phyloP scores from a whole-genome alignment of 2,329 filamentous ascomycete genomes.

The Colletotrichum camelliae region DNA sequence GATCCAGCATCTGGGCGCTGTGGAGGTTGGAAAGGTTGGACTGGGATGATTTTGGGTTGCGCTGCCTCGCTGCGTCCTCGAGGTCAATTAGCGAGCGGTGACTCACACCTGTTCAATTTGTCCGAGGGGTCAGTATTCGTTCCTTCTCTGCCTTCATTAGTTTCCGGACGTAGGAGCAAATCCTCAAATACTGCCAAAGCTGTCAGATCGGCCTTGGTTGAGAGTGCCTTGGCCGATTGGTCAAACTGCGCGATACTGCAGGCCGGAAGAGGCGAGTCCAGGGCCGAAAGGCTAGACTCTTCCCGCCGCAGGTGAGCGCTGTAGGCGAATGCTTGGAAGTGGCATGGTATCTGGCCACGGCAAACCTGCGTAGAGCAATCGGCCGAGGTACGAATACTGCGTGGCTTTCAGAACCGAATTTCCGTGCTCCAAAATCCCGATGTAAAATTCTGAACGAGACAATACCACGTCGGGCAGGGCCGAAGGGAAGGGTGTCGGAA shows the following conservation, averaged over 20 bases:
- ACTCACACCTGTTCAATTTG: not conserved
- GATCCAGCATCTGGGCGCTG: conserved; percentile 20
- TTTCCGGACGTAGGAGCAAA: not conserved
- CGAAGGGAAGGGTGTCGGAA: not conserved
- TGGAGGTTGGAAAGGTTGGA: conserved; percentile 2
- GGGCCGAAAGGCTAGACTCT: not conserved
- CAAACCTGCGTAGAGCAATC: not conserved
- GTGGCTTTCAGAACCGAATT: not conserved
- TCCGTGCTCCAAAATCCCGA: not conserved
- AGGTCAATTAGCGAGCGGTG: not conserved
- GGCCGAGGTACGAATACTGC: not conserved
- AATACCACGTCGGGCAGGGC: not conserved
- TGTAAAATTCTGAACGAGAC: not conserved
- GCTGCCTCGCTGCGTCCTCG: not conserved
- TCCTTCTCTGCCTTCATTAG: not conserved
- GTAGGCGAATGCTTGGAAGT: not conserved
- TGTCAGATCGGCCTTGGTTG: not conserved
- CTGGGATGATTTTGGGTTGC: not conserved
- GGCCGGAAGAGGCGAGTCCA: not conserved
- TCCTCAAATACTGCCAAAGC: not conserved
- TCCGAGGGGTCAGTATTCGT: not conserved
- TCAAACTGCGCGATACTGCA: not conserved
- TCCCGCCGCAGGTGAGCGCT: not conserved
- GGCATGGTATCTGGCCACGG: conserved; percentile 4
- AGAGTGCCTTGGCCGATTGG: not conserved